phyloP scores from a whole-genome alignment of 129 eudicot species.

The Heracleum sosnowskyi region DNA sequence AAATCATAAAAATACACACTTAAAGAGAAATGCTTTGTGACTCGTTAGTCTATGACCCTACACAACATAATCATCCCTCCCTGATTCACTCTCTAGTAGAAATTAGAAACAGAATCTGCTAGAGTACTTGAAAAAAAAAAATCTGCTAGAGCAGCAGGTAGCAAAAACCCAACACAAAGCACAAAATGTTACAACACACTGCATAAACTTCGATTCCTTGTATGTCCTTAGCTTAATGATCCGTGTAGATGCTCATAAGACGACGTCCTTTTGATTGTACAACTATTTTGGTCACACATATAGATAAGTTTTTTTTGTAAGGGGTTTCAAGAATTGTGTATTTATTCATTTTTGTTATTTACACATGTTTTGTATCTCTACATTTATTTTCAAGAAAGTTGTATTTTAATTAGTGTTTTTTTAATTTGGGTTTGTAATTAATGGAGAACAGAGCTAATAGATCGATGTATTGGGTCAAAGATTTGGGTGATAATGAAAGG shows the following conservation, averaged over 20 bases:
- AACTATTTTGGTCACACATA: neutral
- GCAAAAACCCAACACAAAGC: neutral
- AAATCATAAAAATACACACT: neutral
- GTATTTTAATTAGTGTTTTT: neutral
- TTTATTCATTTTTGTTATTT: neutral
- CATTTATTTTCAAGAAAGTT: neutral
- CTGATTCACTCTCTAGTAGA: neutral
- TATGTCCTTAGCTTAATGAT: neutral
- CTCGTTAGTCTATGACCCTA: neutral
- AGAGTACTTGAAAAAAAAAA: too few relatives aligned
- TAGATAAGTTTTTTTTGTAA: too few relatives aligned
- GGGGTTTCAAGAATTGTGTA: too few relatives aligned
- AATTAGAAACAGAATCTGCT: neutral
- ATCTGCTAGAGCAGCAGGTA: neutral
- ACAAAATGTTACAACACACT: neutral
- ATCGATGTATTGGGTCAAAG: conserved; percentile 92
- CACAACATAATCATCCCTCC: neutral
- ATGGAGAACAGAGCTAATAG: conserved; percentile 64
- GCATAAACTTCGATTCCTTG: neutral
- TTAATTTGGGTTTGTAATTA: neutral
- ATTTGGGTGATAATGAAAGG: conserved; percentile 99
- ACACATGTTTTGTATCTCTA: neutral
- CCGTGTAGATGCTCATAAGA: neutral
- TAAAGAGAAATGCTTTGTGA: neutral
- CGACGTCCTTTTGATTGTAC: neutral